Conservation (phyloP, 1,284 basidiomycete species). For the Wolfiporia cocos region DNA sequence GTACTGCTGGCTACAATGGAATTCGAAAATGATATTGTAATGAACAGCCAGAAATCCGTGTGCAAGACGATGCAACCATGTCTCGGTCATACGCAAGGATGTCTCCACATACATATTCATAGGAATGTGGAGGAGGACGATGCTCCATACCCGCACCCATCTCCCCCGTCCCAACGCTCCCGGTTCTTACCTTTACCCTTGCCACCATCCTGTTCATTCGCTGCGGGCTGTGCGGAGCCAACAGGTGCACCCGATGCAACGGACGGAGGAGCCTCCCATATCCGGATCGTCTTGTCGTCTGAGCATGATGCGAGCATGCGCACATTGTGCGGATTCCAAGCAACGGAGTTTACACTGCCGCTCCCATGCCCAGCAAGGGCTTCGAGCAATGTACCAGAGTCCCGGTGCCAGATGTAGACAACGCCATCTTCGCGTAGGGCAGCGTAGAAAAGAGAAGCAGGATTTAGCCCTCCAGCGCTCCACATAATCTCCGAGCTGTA, state of each 20-base stretch:
- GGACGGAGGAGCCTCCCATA: conserved; percentile 67
- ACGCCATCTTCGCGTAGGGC: conserved; percentile 79
- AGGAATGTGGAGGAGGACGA: conserved; percentile 13
- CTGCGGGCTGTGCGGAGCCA: conserved; percentile 10
- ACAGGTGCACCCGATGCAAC: conserved; percentile 14
- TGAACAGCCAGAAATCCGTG: too few relatives aligned
- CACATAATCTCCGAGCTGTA: neutral
- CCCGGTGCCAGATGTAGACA: conserved; percentile 94
- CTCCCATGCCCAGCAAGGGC: conserved; percentile 77
- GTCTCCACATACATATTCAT: too few relatives aligned
- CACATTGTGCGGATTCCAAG: conserved; percentile 88
- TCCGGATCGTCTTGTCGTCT: conserved; percentile 79
- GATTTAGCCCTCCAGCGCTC: neutral
- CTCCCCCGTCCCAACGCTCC: conserved; percentile 39
- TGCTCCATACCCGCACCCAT: conserved; percentile 12
- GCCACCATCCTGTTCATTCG: conserved; percentile 28
- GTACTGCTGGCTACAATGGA: neutral
- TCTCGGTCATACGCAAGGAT: too few relatives aligned
- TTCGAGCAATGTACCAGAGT: conserved; percentile 79
- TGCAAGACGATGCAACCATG: too few relatives aligned
- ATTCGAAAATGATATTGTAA: too few relatives aligned
- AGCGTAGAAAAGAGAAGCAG: conserved; percentile 8
- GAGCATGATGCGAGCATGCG: conserved; percentile 93
- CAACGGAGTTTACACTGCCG: conserved; percentile 92
- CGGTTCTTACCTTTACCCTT: conserved; percentile 67